Evolutionary conservation across 495 filamentous ascomycete species (phyloP), one percentile per base, ranked within the genome.

Genomic region (Eremomyces bilateralis): DNA sequence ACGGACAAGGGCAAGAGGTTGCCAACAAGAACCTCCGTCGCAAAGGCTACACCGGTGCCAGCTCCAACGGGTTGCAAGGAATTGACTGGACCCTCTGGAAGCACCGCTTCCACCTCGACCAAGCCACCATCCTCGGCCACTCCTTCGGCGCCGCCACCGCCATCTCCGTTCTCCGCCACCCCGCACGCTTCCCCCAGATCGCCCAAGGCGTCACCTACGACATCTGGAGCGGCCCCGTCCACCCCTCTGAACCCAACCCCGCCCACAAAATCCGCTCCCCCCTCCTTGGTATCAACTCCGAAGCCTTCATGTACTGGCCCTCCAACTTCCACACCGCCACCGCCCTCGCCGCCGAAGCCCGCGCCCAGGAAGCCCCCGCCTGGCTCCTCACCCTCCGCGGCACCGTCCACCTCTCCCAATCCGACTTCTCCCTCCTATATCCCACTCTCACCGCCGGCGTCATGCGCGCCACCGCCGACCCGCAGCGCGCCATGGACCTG

Each of bases 221-320:
- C 37, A 58, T 62, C 16, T 72, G 69, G 58, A 66, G 66, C 3
- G 57, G 56, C 20, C 58, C 54, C 20, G 28, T 32, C 29, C 12
- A 4, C 8, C 2, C n/a, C 8, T 15, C 48, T 19, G 43, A 41
- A 11, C 46, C 48, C 13, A 44, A 44, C 1, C 39, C 39, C 21
- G 40, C 46, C 8, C 46, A 58, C 4, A 47, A 53, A 12, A 56
- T 71, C 21, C 47, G 49, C 34, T 52, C 54, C 19, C 68, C 66
- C 13, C 44, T 73, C 10, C 49, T 71, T 11, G 62, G 58, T 13
- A 61, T 74, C 48, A 71, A 69, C 39, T 64, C 59, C 11, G 65
- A 73, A 49, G 69, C 65, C 3, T 72, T 70, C 47, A 66, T 66
- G 53, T 62, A 71, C 47, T 71, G 68, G 68, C 55, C 56, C 20